These are phyloP conservation scores for Phycomyces nitens DNA, from an alignment of 192 early-diverging fungal species.

Conservation along the genomic window DNA sequence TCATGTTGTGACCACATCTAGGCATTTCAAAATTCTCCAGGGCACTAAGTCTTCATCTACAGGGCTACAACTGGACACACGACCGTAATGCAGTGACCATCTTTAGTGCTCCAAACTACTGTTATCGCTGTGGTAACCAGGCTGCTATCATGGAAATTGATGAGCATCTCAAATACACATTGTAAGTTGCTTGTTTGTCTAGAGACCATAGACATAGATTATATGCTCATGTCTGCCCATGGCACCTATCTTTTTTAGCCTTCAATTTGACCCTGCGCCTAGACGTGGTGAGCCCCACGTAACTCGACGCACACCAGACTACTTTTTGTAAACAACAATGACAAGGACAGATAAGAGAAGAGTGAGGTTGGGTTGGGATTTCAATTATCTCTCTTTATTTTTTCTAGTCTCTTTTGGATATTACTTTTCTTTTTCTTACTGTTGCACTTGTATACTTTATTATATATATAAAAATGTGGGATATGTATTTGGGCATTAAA, in stretches of 20 bases:
- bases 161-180: conserved; percentile 98
- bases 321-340: conserved; percentile 77
- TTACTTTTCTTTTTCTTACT: background rate
- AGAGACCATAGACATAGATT: too few relatives aligned
- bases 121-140: conserved; percentile 99
- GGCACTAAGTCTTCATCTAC: too few relatives aligned
- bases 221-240: too few relatives aligned
- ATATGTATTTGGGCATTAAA: too few relatives aligned
- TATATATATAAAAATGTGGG: too few relatives aligned
- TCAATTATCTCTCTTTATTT: background rate
- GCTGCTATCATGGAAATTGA: conserved; percentile 99
- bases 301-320: conserved; percentile 96
- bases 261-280: conserved; percentile 98
- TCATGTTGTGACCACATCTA: too few relatives aligned
- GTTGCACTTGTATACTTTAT: background rate
- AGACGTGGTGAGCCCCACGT: conserved; percentile 97
- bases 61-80: conserved; percentile 99
- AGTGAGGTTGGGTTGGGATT: background rate
- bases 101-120: conserved; percentile 99
- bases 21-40: too few relatives aligned
- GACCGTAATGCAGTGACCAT: conserved; percentile 99
- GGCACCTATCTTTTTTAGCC: conserved; percentile 46
- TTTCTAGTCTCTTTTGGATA: background rate
- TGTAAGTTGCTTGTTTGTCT: conserved; percentile 61
- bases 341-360: background rate